phyloP scores from a whole-genome alignment of 176 grass and related monocot genomes.

The Elaeis guineensis region DNA sequence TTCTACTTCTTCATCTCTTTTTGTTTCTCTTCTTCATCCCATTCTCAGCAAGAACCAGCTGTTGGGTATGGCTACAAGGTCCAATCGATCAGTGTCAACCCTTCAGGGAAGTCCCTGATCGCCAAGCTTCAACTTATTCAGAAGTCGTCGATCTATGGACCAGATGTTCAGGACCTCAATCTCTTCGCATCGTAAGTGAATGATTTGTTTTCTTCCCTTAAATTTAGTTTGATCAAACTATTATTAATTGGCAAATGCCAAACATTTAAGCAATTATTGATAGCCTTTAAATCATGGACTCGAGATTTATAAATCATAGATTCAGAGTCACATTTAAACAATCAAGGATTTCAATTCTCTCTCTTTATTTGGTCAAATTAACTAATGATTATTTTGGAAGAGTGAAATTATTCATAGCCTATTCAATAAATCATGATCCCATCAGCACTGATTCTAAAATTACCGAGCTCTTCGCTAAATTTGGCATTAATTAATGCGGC shows the following conservation, averaged over 20 bases:
- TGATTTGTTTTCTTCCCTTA: background rate
- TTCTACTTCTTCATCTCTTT: constrained; percentile 15
- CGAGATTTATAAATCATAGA: too few relatives aligned
- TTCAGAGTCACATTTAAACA: too few relatives aligned
- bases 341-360: too few relatives aligned
- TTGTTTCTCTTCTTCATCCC: background rate
- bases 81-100: constrained; percentile 7
- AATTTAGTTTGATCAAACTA: too few relatives aligned
- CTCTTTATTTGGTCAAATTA: background rate
- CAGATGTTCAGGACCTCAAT: constrained; percentile 26
- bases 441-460: too few relatives aligned
- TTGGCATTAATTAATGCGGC: too few relatives aligned
- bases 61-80: constrained; percentile 20
- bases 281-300: too few relatives aligned
- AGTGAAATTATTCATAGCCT: constrained; percentile 6
- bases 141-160: constrained; percentile 10
- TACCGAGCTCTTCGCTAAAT: too few relatives aligned
- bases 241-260: too few relatives aligned
- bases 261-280: too few relatives aligned
- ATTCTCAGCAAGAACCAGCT: background rate
- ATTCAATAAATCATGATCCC: constrained; percentile 7
- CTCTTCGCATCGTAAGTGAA: constrained; percentile 48
- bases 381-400: background rate
- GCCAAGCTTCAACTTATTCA: constrained; percentile 10
- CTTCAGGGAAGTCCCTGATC: constrained; percentile 5